Evolutionary conservation across 306 rosid species (phyloP), one percentile per base, ranked within the genome.

Genomic region (Trifolium dubium): DNA sequence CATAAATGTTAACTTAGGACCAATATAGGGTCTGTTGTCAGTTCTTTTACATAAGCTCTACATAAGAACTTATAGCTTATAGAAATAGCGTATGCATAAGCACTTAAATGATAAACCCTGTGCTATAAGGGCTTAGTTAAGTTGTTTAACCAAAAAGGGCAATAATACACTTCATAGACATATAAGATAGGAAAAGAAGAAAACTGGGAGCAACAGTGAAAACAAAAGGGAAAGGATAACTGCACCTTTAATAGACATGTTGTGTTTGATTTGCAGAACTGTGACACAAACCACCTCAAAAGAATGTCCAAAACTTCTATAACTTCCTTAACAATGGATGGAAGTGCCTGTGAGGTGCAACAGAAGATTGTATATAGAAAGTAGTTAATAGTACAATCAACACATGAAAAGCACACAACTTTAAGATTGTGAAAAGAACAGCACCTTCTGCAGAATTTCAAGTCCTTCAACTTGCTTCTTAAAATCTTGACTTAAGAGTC

Each of bases 401-500:
- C 39, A 69, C 53, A 28, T n/a, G 8, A 71, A 66, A 70, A 64
- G 71, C 3, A 64, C 50, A 72, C 51, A 40, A 35, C 65, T 30
- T 67, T 58, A 61, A 50, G 44, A 71, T 72, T 17, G 54, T 29
- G 40, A 67, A 54, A 62, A 77, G 18, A 46, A 68, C 66, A 77
- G 63, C 15, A 95, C 99, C 99, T 87, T 92, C 70, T 95, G 99
- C 77, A 95, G 87, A 81, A 95, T 90, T 84, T 90, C 98, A 72
- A 95, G 87, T 59, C 98, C 99, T 44, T 95, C 99, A 73, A 95
- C 86, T 92, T 95, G 99, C 89, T 90, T 95, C 86, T 88, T 92
- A 80, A 92, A 95, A 85, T 95, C 99, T 8, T 93, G 51, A 86
- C 97, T 92, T 65, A 95, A 78, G 78, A 95, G 93, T 80, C 98